A percentile compares a stretch with the other conserved stretches of the same genome.
phyloP scores from a whole-genome alignment of 1,139 yeast genomes.

The Suhomyces choctaworum region DNA sequence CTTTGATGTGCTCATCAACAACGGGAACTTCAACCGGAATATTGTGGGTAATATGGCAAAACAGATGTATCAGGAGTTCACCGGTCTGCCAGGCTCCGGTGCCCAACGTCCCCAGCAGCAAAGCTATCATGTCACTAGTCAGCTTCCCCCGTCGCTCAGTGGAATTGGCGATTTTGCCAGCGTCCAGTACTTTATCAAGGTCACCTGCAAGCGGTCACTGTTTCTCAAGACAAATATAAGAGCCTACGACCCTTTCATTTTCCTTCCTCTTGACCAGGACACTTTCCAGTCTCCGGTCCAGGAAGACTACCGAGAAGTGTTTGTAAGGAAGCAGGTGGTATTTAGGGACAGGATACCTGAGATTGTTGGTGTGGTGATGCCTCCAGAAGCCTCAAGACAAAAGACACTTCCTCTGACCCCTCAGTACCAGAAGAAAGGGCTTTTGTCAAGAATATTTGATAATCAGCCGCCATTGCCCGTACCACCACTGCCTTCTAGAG shows the following conservation, averaged over 20 bases:
- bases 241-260: conserved; percentile 50
- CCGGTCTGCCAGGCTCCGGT: conserved; percentile 8
- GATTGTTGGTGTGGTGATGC: conserved; percentile 38
- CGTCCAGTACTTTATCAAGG: conserved; percentile 57
- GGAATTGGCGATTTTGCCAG: conserved; percentile 49
- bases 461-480: conserved; percentile 7
- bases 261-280: conserved; percentile 53
- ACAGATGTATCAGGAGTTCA: conserved; percentile 2
- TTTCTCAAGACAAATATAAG: conserved; percentile 52
- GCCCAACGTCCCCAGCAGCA: neutral
- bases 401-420: conserved; percentile 24
- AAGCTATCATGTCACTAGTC: conserved; percentile 41
- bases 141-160: conserved; percentile 58
- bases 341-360: conserved; percentile 46
- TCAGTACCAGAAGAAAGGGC: conserved; percentile 14
- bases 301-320: conserved; percentile 37
- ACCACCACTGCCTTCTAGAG: conserved; percentile 11
- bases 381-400: conserved; percentile 17
- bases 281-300: conserved; percentile 25
- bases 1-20: conserved; percentile 35
- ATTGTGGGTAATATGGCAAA: conserved; percentile 24
- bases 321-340: conserved; percentile 40
- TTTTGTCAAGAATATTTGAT: conserved; percentile 19
- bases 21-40: conserved; percentile 33
- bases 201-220: conserved; percentile 57